phyloP scores from a whole-genome alignment of 1,284 basidiomycete species.

The Singerocomus rubriflavus region DNA sequence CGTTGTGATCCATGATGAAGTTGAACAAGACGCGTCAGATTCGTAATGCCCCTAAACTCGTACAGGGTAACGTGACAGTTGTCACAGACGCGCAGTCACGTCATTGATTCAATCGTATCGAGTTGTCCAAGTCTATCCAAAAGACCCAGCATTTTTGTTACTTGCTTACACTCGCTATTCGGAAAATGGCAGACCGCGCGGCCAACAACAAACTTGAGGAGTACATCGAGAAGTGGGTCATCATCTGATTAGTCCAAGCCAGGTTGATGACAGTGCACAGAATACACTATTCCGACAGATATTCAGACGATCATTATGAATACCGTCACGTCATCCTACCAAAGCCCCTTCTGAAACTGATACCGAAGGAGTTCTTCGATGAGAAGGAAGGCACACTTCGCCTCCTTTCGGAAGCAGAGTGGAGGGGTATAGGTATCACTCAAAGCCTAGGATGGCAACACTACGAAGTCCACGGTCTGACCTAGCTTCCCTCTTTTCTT shows the following conservation, averaged over 20 bases:
- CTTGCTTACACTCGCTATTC: constrained; percentile 13
- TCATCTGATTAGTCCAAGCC: constrained; percentile 5
- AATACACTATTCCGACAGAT: constrained; percentile 83
- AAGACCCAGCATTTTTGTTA: constrained; percentile 1
- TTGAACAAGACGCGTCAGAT: constrained; percentile 7
- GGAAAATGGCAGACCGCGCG: constrained; percentile 30
- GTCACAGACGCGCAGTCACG: constrained; percentile 30
- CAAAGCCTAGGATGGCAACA: constrained; percentile 98
- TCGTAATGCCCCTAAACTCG: neutral
- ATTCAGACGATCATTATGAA: constrained; percentile 79
- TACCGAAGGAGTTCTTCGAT: constrained; percentile 81
- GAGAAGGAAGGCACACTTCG: constrained; percentile 80
- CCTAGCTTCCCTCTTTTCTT: neutral
- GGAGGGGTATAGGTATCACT: constrained; percentile 94
- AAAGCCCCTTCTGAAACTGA: constrained; percentile 82
- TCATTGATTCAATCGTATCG: constrained; percentile 11
- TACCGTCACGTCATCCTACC: constrained; percentile 93
- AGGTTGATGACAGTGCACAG: constrained; percentile 37
- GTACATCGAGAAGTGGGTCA: constrained; percentile 62
- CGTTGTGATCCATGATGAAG: constrained; percentile 16
- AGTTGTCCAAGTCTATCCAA: neutral
- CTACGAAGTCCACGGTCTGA: constrained; percentile 92
- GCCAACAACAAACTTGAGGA: constrained; percentile 54
- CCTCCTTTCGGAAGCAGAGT: constrained; percentile 83
- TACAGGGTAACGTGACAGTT: constrained; percentile 10